Conservation (phyloP, 2,329 filamentous ascomycete species). For the Rutstroemia sp. region DNA sequence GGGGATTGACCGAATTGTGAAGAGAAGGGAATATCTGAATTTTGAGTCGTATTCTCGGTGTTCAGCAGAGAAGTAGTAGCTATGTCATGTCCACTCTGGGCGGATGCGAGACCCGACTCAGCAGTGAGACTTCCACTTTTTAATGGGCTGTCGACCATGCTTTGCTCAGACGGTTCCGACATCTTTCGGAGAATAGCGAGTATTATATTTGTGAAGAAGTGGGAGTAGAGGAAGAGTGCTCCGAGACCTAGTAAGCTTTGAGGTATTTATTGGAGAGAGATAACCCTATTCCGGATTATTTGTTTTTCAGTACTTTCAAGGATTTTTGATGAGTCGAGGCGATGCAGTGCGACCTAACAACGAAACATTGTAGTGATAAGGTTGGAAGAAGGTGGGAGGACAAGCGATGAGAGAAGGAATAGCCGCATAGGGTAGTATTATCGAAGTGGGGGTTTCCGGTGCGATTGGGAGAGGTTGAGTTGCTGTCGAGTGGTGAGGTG, state of each 20-base stretch:
- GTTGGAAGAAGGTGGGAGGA: too few relatives aligned
- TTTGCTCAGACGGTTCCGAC: slow-evolving; percentile 1
- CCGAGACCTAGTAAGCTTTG: not conserved
- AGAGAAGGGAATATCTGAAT: not conserved
- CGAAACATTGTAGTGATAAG: not conserved
- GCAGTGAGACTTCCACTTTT: slow-evolving; percentile 2
- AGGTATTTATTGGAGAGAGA: not conserved
- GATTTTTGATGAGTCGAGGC: not conserved
- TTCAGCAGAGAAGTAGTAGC: not conserved
- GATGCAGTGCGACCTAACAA: not conserved
- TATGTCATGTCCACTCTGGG: not conserved
- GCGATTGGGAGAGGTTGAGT: too few relatives aligned
- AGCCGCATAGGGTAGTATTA: too few relatives aligned
- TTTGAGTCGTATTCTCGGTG: not conserved
- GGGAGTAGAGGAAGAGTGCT: too few relatives aligned
- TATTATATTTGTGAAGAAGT: not conserved
- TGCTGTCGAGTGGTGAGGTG: too few relatives aligned
- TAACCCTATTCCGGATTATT: not conserved
- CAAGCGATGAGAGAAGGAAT: too few relatives aligned
- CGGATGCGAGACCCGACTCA: not conserved
- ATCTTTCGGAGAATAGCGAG: not conserved
- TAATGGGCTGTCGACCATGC: not conserved
- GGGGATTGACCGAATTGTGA: not conserved
- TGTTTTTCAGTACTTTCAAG: not conserved
- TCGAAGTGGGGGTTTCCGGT: too few relatives aligned